Base-by-base conservation (phyloP, 169 alveolate genomes). In the Plasmodium yoelii region DNA sequence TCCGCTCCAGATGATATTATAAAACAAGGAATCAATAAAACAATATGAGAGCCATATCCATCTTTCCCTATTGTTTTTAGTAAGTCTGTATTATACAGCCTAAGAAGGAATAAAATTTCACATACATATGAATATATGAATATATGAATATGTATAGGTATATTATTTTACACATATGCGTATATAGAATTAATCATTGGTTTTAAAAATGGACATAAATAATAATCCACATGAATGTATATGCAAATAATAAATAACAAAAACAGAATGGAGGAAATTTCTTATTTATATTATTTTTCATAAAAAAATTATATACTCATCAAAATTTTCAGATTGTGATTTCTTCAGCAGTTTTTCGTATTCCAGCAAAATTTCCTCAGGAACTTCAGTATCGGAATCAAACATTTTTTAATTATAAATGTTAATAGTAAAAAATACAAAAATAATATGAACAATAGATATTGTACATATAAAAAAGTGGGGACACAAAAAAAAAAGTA, bases 331-430 rank as follows among this genome's bases (percentile, higher is more conserved):
- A 22, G 88, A 51, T 47, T 77, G 65, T 1, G 88, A 24, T 42
- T 65, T 77, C 65, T 64, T 77, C 59, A 77, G 51, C 68, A 77
- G 28, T 49, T 77, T 77, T 61, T 77, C 88, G 56, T 77, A 77
- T 77, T 77, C 88, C 65, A 46, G 77, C 15, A 77, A 57, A 26
- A 77, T 34, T 7, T 77, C 88, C 24, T 47, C 77, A 51, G 77
- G 88, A 51, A 77, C 80, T 39, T 77, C 88, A 55, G 77, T 28
- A 77, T 77, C 88, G n/a, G 88, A 77, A 24, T 77, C 88, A 22
- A 77, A 13, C 88, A 77, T 77, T 77, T 77, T 75, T 24, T 15
- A 19, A 24, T 34, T 18, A 34, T 34, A 34, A 34, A 34, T 34
- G 47, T 24, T 19, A 68, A 59, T 12, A 39, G 55, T 13, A 15